phyloP scores from a whole-genome alignment of 2,329 filamentous ascomycete species.

The Aspergillus sp. region DNA sequence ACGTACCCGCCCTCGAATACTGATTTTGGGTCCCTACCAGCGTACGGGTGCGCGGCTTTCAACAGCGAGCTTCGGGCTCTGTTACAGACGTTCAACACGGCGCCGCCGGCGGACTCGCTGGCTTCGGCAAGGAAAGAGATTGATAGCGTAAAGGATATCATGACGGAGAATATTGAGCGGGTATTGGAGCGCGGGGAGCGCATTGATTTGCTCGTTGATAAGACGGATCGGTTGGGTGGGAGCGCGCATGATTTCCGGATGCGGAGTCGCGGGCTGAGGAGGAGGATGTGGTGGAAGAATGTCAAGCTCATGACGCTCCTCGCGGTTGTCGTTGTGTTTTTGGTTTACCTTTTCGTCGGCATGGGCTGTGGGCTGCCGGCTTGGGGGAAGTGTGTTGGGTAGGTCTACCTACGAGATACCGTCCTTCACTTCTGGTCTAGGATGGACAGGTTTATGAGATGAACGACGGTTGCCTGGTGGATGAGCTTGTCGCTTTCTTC shows the following conservation, averaged over 20 bases:
- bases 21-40: conserved; percentile 76
- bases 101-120: conserved; percentile 78
- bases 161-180: conserved; percentile 93
- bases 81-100: conserved; percentile 84
- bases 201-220: conserved; percentile 91
- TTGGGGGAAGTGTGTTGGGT: conserved; percentile 50
- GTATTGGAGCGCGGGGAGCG: conserved; percentile 88
- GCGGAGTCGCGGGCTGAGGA: conserved; percentile 79
- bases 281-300: conserved; percentile 99
- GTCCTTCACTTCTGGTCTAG: not conserved
- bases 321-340: conserved; percentile 68
- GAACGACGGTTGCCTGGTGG: not conserved
- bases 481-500: conserved; percentile 9
- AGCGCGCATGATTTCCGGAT: conserved; percentile 90
- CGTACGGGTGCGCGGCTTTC: conserved; percentile 89
- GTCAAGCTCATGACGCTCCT: conserved; percentile 89
- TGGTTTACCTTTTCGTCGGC: conserved; percentile 72
- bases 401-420: conserved; percentile 11
- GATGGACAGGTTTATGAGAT: not conserved
- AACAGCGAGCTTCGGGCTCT: conserved; percentile 76
- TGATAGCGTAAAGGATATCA: conserved; percentile 87
- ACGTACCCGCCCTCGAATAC: conserved; percentile 69
- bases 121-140: conserved; percentile 85
- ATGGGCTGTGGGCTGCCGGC: conserved; percentile 73
- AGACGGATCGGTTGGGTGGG: conserved; percentile 89